Evolutionary conservation across 257 asterid genomes (phyloP), one percentile per base, ranked within the genome.

Genomic region (Parsonsia alboflavescens): DNA sequence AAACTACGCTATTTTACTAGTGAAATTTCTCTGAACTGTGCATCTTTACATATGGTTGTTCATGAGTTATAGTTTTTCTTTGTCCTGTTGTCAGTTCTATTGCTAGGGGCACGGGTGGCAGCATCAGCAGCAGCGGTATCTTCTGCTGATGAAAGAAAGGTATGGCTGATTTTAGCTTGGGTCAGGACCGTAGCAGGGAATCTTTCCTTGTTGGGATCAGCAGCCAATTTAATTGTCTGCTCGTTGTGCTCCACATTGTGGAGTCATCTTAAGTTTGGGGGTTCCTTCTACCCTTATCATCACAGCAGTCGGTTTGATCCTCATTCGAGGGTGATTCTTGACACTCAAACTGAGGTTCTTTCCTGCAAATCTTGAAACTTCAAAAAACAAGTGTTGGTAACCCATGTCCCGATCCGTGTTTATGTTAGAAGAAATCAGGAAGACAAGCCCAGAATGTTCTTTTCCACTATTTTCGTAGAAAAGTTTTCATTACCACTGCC

Each of bases 141-240:
- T 36, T 84, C 96, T 24, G 72, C 85, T 0, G 83, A 85, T 44
- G 98, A 90, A 88, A 88, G 86, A 89, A 95, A 89, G 79, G 96
- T 96, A 21, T 92, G 98, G 99, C 93, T 95, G 7, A 49, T 92
- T 56, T 79, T 95, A 78, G 97, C 98, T 11, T 95, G 98, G 98
- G 98, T 90, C 6, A 95, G 99, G 85, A 95, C 98, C 0, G 97
- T 92, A n/a, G 98, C 96, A 0, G 97, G 99, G 41, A 95, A 95
- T 71, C 89, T 95, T 22, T 92, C 99, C 50, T 87, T 92, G 33
- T 30, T 92, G 76, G 99, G 99, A 62, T 94, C 97, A 1, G 97
- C 99, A 0, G 99, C 99, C 26, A 94, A 92, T 80, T 82, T 94
- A 85, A 92, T 94, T 12, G 99, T 94, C 74, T 94, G 99, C 97